Evolutionary conservation across 1,284 basidiomycete genomes (phyloP).

Genomic region (Volvariella volvacea): DNA sequence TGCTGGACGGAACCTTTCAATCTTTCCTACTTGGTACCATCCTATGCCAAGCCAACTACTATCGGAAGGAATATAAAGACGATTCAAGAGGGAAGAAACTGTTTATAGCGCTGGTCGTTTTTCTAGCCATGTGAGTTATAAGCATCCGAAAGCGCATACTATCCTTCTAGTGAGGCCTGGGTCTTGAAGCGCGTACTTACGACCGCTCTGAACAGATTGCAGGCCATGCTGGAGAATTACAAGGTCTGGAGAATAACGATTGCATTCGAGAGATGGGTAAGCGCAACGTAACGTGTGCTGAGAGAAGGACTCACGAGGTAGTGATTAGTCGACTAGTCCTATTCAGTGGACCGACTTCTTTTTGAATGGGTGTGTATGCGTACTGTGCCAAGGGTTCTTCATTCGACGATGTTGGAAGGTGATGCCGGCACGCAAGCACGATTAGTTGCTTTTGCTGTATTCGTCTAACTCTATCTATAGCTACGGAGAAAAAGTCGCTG

Average conservation of each 20-base stretch:
- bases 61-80: conserved; percentile 34
- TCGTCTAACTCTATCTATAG: conserved; percentile 18
- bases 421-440: conserved; percentile 7
- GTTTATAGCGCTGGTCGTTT: conserved; percentile 32
- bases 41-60: conserved; percentile 37
- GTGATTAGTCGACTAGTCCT: conserved; percentile 26
- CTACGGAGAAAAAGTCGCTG: conserved; percentile 30
- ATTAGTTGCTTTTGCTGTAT: neutral
- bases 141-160: too few species aligned
- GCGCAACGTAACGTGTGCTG: conserved; percentile 7
- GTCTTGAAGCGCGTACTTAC: neutral
- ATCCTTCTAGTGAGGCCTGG: neutral
- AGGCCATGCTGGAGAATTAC: conserved; percentile 40
- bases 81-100: conserved; percentile 34
- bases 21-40: conserved; percentile 41
- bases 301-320: neutral
- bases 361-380: conserved; percentile 39
- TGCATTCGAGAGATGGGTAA: conserved; percentile 31
- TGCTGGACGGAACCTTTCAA: conserved; percentile 36
- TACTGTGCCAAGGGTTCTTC: conserved; percentile 39
- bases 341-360: conserved; percentile 39
- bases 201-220: conserved; percentile 23
- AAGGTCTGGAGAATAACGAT: conserved; percentile 41
- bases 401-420: conserved; percentile 47
- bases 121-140: conserved; percentile 39